Evolutionary conservation across 768 basidiomycete genomes (phyloP).

Genomic region (Austroboletus festivus): DNA sequence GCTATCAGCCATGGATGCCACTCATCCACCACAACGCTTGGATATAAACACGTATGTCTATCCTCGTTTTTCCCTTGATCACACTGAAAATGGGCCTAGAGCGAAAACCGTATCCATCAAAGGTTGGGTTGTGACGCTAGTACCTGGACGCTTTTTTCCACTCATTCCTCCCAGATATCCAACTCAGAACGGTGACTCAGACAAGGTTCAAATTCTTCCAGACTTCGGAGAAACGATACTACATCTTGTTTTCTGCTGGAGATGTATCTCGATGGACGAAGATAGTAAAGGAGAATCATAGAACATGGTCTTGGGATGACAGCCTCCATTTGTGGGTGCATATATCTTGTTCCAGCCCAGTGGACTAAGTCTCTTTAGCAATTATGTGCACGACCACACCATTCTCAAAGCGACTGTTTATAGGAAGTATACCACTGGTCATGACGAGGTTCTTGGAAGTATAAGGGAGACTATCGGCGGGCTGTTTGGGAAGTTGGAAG

Average conservation of each 20-base stretch:
- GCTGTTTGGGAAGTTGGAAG: constrained; percentile 6
- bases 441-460: constrained; percentile 9
- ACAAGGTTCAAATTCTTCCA: not conserved
- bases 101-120: too few relatives aligned
- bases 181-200: constrained; percentile 9
- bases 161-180: too few relatives aligned
- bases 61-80: too few relatives aligned
- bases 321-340: constrained; percentile 15
- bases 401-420: constrained; percentile 10
- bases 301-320: constrained; percentile 11
- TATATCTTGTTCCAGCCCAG: not conserved
- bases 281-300: constrained; percentile 7
- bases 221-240: constrained; percentile 8
- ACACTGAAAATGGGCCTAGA: too few relatives aligned
- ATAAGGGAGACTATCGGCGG: constrained; percentile 9
- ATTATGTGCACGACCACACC: constrained; percentile 13
- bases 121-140: too few relatives aligned
- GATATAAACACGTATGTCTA: too few relatives aligned
- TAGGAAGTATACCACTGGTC: constrained; percentile 6
- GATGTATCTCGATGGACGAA: constrained; percentile 13
- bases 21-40: too few relatives aligned
- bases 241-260: constrained; percentile 9
- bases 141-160: too few relatives aligned
- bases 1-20: too few relatives aligned
- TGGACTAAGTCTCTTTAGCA: not conserved